Percentiles rank a stretch among this genome's conserved stretches.
Conservation (phyloP, 2,329 filamentous ascomycete genomes). For the Penicillium sp. region DNA sequence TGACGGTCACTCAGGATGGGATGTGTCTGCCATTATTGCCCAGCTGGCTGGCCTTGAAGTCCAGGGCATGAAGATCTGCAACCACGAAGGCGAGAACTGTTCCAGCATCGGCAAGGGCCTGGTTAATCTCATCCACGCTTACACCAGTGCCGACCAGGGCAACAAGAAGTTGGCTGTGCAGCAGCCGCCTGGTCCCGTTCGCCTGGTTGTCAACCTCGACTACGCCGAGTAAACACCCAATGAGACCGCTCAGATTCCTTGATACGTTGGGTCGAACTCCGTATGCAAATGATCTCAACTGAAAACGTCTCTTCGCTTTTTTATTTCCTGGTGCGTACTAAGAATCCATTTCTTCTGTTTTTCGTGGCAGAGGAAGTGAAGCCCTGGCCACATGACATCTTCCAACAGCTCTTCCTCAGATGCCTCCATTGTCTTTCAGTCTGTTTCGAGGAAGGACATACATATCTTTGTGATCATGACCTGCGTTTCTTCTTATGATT, state of each 20-base stretch:
- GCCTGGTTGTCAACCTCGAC: conserved; percentile 33
- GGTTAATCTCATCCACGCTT: conserved; percentile 30
- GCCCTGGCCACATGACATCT: no score
- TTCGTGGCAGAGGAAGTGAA: no score
- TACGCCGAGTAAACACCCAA: conserved; percentile 26
- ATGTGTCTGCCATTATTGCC: conserved; percentile 42
- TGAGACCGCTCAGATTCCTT: no score
- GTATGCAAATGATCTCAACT: no score
- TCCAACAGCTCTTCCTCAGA: no score
- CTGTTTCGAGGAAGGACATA: conserved; percentile 9
- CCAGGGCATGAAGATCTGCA: conserved; percentile 41
- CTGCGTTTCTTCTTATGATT: conserved; percentile 15
- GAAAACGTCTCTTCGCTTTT: no score
- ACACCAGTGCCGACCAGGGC: conserved; percentile 29
- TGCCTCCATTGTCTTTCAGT: no score
- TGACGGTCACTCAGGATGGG: conserved; percentile 37
- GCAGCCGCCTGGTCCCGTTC: conserved; percentile 28
- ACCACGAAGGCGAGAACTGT: conserved; percentile 27
- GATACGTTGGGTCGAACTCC: no score
- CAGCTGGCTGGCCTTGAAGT: conserved; percentile 27
- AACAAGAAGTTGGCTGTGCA: conserved; percentile 33
- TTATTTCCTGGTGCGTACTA: no score
- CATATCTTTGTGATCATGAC: conserved; percentile 21
- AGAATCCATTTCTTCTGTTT: no score
- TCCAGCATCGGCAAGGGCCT: conserved; percentile 31